Base-by-base conservation (phyloP, 2,329 filamentous ascomycete species). In the Cladosporium velox region DNA sequence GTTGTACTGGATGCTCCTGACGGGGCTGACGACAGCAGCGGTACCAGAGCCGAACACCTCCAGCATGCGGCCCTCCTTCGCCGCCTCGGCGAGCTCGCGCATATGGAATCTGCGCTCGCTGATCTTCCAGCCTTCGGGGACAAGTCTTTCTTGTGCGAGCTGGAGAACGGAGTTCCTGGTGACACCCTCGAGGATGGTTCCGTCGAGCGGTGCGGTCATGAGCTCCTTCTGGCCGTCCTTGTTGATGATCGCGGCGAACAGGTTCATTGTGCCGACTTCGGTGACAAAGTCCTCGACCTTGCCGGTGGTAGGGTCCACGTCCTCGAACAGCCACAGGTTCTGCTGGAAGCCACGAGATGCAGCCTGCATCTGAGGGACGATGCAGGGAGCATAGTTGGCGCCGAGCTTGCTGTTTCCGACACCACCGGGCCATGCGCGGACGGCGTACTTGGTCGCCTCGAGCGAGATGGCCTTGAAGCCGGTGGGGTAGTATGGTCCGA, bases 321-420 rank as follows among this genome's bases (percentile, higher is more conserved):
- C 90, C 52, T 93, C 93, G 77, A 98, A 99, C 35, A 99, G 83
- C 95, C 95, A 99, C 64, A 99, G 85, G 81, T 98, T 99, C 84
- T 99, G 95, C 82, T 98, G 94, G 86, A 93, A 97, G 26, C 95
- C 95, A 65, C 93, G 88, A 79, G 89, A 91, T 55, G 93, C 92
- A 51, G 95, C 95, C 80, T 97, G 88, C 74, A 95, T 87, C 82
- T 99, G 95, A 21, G 95, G 95, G n/a, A 98, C 84, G 74, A 99
- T 94, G 83, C 95, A 98, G 6, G 95, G 95, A n/a, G 95, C 95
- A 79, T 99, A 99, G 86, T 99, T 99, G 75, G 94, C 95, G 68
- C 95, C 95, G 38, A 99, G 88, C 84, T 99, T 99, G 88, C 95
- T 96, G 84, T 98, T 93, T 73, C 95, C 95, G 35, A 97, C 94